Base-by-base conservation (phyloP, 2,329 filamentous ascomycete genomes). In the Venturia nashicola region DNA sequence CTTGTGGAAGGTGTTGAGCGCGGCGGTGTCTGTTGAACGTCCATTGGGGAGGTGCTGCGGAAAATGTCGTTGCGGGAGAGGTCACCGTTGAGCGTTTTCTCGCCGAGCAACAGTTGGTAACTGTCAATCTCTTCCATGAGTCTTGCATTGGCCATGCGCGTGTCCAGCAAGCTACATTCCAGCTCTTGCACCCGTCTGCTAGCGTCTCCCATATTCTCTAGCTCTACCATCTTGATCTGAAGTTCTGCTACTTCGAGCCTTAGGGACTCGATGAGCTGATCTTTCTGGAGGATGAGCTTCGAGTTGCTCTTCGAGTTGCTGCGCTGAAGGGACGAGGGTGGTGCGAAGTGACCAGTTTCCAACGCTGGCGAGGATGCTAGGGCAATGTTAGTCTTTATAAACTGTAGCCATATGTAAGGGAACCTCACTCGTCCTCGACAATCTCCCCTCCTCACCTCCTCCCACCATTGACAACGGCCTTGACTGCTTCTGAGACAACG, bases 41-140 rank as follows among this genome's bases (percentile, higher is more conserved):
- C 42, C 57, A 70, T 68, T 7, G 76, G 73, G 23, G 78, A 75
- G 54, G 73, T 71, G 62, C 79, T 75, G 64, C 80, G 88, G 78
- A 90, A 85, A 74, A 96, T 91, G 71, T 93, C 89, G 69, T 83
- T 88, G 72, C 88, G 91, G 71, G 84, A 83, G 73, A 97, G 93
- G 72, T 97, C 93, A 39, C 94, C 94, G 72, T 95, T 96, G 65
- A 99, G 83, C 1, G 94, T 97, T 80, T 91, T 93, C 75, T 97
- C 92, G 72, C 91, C 91, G 32, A 99, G 85, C 20, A 99, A 85
- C 44, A 97, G 83, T 76, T 97, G 93, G 76, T 96, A 99, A 76
- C 91, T 96, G 76, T 99, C 94, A 71, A 97, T 97, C 76, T 99
- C 94, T 77, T 99, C 94, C 89, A 97, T 94, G 67, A 99, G 80